Conservation (phyloP, 2,329 filamentous ascomycete species). For the Calonectria leucothoes region DNA sequence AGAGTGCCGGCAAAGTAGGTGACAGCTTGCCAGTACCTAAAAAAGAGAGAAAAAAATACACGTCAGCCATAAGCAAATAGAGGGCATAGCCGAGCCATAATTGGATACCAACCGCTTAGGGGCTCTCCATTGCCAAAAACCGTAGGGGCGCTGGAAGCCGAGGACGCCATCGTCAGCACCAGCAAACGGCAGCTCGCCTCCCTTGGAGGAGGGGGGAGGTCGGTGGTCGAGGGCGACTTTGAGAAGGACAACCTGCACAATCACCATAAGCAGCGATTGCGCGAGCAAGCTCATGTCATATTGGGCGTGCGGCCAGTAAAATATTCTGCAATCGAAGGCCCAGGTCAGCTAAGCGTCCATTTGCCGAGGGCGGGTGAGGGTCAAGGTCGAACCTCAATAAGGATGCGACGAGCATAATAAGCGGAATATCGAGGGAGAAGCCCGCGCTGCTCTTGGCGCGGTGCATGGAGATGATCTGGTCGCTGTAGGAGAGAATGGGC, state of each 20-base stretch:
- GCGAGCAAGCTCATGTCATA: slow-evolving; percentile 73
- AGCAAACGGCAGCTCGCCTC: slow-evolving; percentile 74
- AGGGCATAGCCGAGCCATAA: not conserved
- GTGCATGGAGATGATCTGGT: slow-evolving; percentile 75
- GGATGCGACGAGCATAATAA: slow-evolving; percentile 79
- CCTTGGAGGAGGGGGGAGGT: slow-evolving; percentile 68
- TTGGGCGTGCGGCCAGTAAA: slow-evolving; percentile 75
- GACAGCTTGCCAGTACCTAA: slow-evolving; percentile 82
- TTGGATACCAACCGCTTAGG: slow-evolving; percentile 69
- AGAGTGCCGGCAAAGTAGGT: slow-evolving; percentile 73
- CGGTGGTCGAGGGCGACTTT: slow-evolving; percentile 77
- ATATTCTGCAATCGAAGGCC: slow-evolving; percentile 61
- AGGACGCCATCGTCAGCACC: slow-evolving; percentile 55
- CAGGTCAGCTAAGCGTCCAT: slow-evolving; percentile 31
- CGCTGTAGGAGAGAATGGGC: slow-evolving; percentile 73
- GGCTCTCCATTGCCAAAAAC: slow-evolving; percentile 86
- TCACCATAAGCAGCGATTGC: slow-evolving; percentile 74
- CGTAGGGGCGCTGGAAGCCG: slow-evolving; percentile 70
- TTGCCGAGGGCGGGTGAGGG: not conserved
- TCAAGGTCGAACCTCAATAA: slow-evolving; percentile 67
- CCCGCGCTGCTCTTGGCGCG: slow-evolving; percentile 72
- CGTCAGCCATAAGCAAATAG: slow-evolving; percentile 20
- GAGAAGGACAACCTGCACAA: slow-evolving; percentile 71
- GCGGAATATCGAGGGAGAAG: slow-evolving; percentile 77
- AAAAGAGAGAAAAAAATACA: not conserved